A percentile compares a stretch with the other conserved stretches of the same genome.
Conservation (phyloP, 169 alveolate species). For the Cryptosporidium muris region DNA sequence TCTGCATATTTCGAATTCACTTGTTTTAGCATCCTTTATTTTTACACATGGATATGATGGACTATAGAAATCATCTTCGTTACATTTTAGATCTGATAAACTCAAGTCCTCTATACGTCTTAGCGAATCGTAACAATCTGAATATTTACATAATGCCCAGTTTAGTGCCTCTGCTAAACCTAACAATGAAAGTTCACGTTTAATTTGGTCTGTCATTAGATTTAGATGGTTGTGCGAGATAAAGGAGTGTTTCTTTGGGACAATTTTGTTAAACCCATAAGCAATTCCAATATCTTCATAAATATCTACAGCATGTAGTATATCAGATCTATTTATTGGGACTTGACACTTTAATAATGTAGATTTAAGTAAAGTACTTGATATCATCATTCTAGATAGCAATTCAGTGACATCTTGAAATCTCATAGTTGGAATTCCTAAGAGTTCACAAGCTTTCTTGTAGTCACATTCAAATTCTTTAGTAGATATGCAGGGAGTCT, state of each 20-base stretch:
- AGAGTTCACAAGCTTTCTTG: conserved; percentile 73
- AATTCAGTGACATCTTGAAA: not conserved
- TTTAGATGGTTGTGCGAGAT: conserved; percentile 14
- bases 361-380: conserved; percentile 43
- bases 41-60: conserved; percentile 83
- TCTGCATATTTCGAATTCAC: conserved; percentile 91
- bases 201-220: conserved; percentile 28
- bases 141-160: conserved; percentile 66
- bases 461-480: conserved; percentile 63
- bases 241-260: conserved; percentile 3
- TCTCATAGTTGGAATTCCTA: conserved; percentile 40
- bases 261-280: conserved; percentile 89
- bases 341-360: conserved; percentile 77
- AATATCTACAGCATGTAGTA: conserved; percentile 94
- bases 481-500: conserved; percentile 21
- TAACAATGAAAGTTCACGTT: conserved; percentile 52
- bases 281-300: conserved; percentile 97
- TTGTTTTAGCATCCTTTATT: conserved; percentile 90
- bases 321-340: conserved; percentile 92
- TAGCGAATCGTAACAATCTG: conserved; percentile 62
- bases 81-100: conserved; percentile 50
- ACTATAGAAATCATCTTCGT: conserved; percentile 30
- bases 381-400: conserved; percentile 81
- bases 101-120: conserved; percentile 11
- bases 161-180: conserved; percentile 55